Base-by-base conservation (phyloP, 257 asterid species). In the Primulina tabacum region DNA sequence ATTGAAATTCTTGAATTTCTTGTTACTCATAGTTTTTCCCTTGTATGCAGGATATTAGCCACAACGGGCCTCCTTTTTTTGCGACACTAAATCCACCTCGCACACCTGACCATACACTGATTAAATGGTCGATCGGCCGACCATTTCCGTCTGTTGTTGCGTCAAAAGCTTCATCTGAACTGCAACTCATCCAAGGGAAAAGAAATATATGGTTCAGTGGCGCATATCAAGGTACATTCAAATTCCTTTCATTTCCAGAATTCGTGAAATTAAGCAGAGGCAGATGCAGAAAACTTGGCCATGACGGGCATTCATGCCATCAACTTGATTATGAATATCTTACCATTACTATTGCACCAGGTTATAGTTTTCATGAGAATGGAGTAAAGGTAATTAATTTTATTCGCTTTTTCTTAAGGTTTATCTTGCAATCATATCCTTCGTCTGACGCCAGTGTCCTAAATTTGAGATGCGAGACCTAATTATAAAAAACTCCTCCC, bases 131-230 rank as follows among this genome's bases (percentile, higher is more conserved):
- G 7, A 91, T 96, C 0, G 92, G 97, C 28, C 99, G 89, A 55
- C 97, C 97, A 8, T 83, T 94, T 57, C 97, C 97, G 64, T 91
- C 97, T 0, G 99, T 94, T 53, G 92, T 96, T 65, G 96, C 97
- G 70, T 72, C 89, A 14, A 94, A 81, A 82, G 97, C 99, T 60
- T 85, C 95, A 6, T 71, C 81, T 61, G 84, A 85, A 79, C 82
- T 94, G 28, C 21, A 79, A 64, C 77, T 80, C 26, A 90, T 89
- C 79, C 97, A 94, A 82, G 99, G 97, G 52, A 86, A 87, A 77
- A 85, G 97, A 56, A 76, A 86, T 77, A 83, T 90, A 77, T 94
- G 99, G 99, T 94, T 90, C 65, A 83, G 95, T 74, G 99, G 99
- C 77, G 97, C 97, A 68, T 94, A 94, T 81, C 97, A 89, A 82